Conservation (phyloP, 768 basidiomycete species). For the Pilatotrama ljubarskyi region DNA sequence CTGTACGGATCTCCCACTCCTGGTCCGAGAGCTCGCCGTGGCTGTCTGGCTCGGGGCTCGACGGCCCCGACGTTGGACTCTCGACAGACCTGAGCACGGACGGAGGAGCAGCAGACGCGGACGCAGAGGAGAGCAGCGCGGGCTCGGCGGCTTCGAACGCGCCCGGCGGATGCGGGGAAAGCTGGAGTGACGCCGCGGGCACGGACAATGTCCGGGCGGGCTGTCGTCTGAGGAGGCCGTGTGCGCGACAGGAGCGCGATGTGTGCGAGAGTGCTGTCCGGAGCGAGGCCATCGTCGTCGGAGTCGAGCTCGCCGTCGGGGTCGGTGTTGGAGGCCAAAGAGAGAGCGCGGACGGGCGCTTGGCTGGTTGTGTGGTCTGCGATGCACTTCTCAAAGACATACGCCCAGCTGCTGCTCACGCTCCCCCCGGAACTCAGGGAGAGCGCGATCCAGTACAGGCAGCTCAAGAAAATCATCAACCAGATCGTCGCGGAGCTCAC, state of each 20-base stretch:
- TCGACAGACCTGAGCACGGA: neutral
- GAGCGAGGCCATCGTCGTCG: neutral
- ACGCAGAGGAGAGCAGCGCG: neutral
- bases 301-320: neutral
- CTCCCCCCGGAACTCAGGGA: constrained; percentile 78
- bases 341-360: neutral
- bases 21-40: constrained; percentile 52
- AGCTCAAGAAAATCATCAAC: constrained; percentile 93
- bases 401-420: constrained; percentile 56
- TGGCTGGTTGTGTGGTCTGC: neutral
- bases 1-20: constrained; percentile 80
- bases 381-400: constrained; percentile 80
- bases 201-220: neutral
- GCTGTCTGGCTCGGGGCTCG: neutral
- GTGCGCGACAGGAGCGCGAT: neutral
- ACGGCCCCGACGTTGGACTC: neutral
- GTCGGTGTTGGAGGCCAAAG: neutral
- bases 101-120: neutral
- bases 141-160: neutral
- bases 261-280: neutral
- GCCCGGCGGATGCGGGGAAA: neutral
- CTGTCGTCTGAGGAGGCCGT: no score
- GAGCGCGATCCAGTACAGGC: constrained; percentile 82
- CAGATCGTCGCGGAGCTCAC: constrained; percentile 77
- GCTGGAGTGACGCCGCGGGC: neutral